Percentiles rank a stretch among this genome's conserved stretches.
Evolutionary conservation across 305 asterid genomes (phyloP).

Genomic region (Fraxinus platypoda): DNA sequence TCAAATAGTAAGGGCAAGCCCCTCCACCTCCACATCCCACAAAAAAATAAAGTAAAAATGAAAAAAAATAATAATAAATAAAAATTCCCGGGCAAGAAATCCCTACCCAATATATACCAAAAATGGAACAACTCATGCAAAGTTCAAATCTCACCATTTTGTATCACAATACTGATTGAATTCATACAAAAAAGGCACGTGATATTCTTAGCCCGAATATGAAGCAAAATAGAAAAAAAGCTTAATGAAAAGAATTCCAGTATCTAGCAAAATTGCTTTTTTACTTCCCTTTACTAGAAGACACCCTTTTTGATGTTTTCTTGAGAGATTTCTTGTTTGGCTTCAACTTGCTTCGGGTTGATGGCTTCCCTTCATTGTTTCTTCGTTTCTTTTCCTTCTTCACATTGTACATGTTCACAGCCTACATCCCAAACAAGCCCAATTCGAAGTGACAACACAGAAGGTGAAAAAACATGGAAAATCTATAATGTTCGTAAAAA

Average conservation of each 20-base stretch:
- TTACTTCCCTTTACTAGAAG: constrained; percentile 55
- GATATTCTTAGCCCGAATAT: not conserved
- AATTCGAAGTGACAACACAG: not conserved
- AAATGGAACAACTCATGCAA: no score
- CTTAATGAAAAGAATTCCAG: not conserved
- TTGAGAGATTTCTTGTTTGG: constrained; percentile 58
- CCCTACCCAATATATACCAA: no score
- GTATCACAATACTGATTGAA: not conserved
- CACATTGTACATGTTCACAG: constrained; percentile 84
- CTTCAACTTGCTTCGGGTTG: constrained; percentile 54
- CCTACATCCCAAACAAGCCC: constrained; percentile 43
- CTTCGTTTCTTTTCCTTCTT: constrained; percentile 68
- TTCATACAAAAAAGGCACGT: not conserved
- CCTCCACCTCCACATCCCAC: no score
- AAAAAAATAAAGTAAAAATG: no score
- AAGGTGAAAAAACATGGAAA: not conserved
- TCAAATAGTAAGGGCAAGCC: no score
- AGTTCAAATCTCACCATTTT: no score
- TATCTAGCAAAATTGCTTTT: constrained; percentile 25
- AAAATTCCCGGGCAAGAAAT: no score
- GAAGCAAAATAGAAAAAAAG: not conserved
- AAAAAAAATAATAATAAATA: no score
- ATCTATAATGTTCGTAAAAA: not conserved
- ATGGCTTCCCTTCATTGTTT: constrained; percentile 45
- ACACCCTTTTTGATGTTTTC: constrained; percentile 46